These are phyloP conservation scores for Cotoneaster glaucophyllus DNA, from an alignment of 306 rosid species.

Conservation along the genomic window DNA sequence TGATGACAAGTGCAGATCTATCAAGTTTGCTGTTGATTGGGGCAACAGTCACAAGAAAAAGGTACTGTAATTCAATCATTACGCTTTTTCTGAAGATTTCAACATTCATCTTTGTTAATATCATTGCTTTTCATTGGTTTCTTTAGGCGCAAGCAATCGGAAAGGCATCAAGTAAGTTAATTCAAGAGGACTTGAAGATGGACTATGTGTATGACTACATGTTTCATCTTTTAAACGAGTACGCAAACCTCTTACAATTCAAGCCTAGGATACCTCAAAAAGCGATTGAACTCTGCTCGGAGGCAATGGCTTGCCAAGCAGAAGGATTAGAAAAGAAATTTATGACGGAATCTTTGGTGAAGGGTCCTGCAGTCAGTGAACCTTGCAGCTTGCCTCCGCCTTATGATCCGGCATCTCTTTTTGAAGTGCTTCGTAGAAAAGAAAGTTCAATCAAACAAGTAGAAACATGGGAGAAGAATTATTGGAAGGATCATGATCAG, in stretches of 20 bases:
- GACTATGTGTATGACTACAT: conserved; percentile 75
- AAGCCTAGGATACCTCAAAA: conserved; percentile 39
- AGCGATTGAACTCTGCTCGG: conserved; percentile 58
- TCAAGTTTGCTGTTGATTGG: conserved; percentile 87
- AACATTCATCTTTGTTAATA: neutral
- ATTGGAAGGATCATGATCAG: conserved; percentile 38
- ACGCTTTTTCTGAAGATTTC: neutral
- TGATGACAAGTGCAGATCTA: conserved; percentile 71
- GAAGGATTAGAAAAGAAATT: conserved; percentile 35
- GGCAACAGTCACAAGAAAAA: conserved; percentile 53
- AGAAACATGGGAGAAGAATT: conserved; percentile 43
- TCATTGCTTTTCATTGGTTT: neutral
- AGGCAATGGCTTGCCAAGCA: conserved; percentile 66
- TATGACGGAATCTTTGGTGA: conserved; percentile 68
- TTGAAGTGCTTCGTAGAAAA: conserved; percentile 28
- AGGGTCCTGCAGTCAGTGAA: conserved; percentile 39
- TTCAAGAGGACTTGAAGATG: conserved; percentile 67
- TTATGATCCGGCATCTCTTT: conserved; percentile 56
- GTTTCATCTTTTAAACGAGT: conserved; percentile 60
- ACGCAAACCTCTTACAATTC: conserved; percentile 56
- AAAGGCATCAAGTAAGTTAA: conserved; percentile 53
- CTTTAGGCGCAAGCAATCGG: conserved; percentile 66
- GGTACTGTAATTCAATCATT: conserved; percentile 25
- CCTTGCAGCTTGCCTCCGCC: conserved; percentile 73
- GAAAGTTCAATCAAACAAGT: conserved; percentile 34